phyloP scores from a whole-genome alignment of 495 filamentous ascomycete genomes.

The Jackrogersella minutella region DNA sequence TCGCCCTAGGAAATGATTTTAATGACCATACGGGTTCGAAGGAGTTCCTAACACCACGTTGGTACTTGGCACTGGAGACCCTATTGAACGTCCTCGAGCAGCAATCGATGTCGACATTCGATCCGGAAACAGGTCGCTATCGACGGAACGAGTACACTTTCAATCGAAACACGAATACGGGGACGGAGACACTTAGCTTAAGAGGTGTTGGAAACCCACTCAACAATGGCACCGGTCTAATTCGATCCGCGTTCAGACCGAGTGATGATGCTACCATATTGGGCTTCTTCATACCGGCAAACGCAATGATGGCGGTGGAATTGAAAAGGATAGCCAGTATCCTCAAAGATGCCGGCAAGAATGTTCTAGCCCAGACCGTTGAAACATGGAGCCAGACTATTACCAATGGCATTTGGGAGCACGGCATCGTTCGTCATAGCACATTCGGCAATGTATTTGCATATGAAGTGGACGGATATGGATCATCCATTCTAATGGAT shows the following conservation, averaged over 20 bases:
- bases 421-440: conserved; percentile 87
- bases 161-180: conserved; percentile 76
- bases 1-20: conserved; percentile 86
- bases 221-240: conserved; percentile 80
- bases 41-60: conserved; percentile 79
- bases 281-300: conserved; percentile 94
- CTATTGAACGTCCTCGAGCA: conserved; percentile 76
- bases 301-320: conserved; percentile 95
- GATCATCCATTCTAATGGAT: conserved; percentile 91
- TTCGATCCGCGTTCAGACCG: conserved; percentile 94
- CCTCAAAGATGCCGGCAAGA: conserved; percentile 65
- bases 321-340: conserved; percentile 78
- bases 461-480: conserved; percentile 96
- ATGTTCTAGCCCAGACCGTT: conserved; percentile 60
- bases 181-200: conserved; percentile 90
- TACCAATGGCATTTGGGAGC: conserved; percentile 78
- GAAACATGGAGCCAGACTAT: conserved; percentile 73
- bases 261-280: conserved; percentile 97
- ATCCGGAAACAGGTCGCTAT: conserved; percentile 67
- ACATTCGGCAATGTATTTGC: conserved; percentile 91
- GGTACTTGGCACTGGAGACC: conserved; percentile 80
- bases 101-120: conserved; percentile 83
- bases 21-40: conserved; percentile 78
- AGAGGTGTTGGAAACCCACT: conserved; percentile 89
- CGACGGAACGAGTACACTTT: conserved; percentile 84